A percentile compares a stretch with the other conserved stretches of the same genome.
Conservation (phyloP, 148 eudicot species). For the Selenicereus undatus region DNA sequence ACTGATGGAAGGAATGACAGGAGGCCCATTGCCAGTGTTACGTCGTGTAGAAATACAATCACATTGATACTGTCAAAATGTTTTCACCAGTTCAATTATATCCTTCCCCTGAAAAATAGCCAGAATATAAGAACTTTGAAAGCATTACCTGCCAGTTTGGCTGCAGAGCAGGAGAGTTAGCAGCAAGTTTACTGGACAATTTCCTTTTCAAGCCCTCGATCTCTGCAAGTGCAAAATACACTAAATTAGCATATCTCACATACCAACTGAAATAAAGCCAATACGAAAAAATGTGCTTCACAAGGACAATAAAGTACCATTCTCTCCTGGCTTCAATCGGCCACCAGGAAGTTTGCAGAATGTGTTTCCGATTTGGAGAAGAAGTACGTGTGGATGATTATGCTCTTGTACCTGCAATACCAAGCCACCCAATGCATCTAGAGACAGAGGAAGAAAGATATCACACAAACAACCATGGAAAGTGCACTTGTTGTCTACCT, state of each 20-base stretch:
- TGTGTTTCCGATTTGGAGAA: constrained; percentile 61
- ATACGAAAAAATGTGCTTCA: neutral
- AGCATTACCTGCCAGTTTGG: constrained; percentile 77
- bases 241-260: constrained; percentile 3
- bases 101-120: neutral
- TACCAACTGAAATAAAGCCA: neutral
- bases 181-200: constrained; percentile 67
- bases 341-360: constrained; percentile 90
- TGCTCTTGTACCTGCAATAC: constrained; percentile 68
- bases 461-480: neutral
- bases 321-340: constrained; percentile 74
- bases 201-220: constrained; percentile 78
- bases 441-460: neutral
- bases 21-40: too few species aligned
- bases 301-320: constrained; percentile 38
- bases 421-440: constrained; percentile 1
- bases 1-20: neutral
- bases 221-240: constrained; percentile 43
- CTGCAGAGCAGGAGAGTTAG: constrained; percentile 53
- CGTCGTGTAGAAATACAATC: too few species aligned
- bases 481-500: neutral
- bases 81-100: too few species aligned
- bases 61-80: too few species aligned
- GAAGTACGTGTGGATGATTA: constrained; percentile 78
- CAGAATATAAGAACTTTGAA: neutral